Base-by-base conservation (phyloP, 331 rosid species). In the Stylosanthes scabra region DNA sequence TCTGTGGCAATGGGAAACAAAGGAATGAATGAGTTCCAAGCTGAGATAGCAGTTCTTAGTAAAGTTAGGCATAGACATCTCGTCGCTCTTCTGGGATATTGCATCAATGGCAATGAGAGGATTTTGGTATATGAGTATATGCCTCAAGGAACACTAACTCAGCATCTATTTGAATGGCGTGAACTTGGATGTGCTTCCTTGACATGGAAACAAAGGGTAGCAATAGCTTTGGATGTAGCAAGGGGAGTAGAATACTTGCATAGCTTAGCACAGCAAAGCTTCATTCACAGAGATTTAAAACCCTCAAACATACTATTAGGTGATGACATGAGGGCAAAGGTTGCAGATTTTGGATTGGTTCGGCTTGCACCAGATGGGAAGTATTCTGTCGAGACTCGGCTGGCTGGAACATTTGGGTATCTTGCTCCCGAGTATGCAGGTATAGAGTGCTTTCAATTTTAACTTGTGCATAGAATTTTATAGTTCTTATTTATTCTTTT, bases 351-450 rank as follows among this genome's bases (percentile, higher is more conserved):
- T 58, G 97, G 97, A 58, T 80, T 92, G 81, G 97, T 92, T 76
- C 88, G 84, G 78, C 70, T 88, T 29, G 96, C 93, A 11, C 97
- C 96, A 1, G 97, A 92, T n/a, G 97, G 97, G 39, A 92, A 89
- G 81, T 86, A 89, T 69, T 90, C 93, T 12, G 83, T 90, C 34
- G 93, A 88, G 85, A 90, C 96, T 8, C 67, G 88, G 60, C 73
- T 90, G 86, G 96, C 96, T 1, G 96, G 96, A 80, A 90, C 96
- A 27, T 90, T 90, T 6, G 96, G 96, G 25, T 90, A 90, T 79
- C 87, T 90, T 40, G 96, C 96, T 47, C 96, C 96, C 40, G 96
- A 90, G 70, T 90, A 90, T 78, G 96, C 96, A 34, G 96, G 96
- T 90, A 84, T 71, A 72, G 55, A 59, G 76, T 70, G 42, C 55